Evolutionary conservation across 73 alveolate genomes (phyloP), one percentile per base, ranked within the genome.

Genomic region (Paramecium primaurelia): DNA sequence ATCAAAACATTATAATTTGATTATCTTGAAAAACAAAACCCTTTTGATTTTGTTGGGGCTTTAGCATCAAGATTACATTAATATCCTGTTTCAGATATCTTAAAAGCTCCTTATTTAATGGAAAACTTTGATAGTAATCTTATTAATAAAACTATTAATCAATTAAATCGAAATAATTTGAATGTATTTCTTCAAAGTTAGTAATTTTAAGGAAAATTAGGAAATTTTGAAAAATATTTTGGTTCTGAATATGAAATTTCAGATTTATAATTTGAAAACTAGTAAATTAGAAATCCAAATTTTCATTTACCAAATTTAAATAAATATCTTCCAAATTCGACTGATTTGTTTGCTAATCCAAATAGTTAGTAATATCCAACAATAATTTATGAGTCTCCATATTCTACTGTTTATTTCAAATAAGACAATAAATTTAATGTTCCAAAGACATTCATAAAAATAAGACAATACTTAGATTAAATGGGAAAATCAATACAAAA

Each of bases 371-470:
- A 30, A 58, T 93, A 92, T 83, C 99, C 99, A 6, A 86, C 42
- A 42, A 58, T 92, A 69, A 80, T 97, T 14, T 54, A 86, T 45
- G 71, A 92, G 44, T 86, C 93, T 85, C 86, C 86, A 25, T 92
- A 92, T 51, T 92, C 95, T 54, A 96, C 86, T 60, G 93, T 96
- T 1, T 97, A 97, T 97, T 95, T 92, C 77, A 60, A 92, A 71
- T 95, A 96, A 89, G 99, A 96, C 92, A 92, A 90, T 45, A 93
- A 86, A 36, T 97, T 94, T 90, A 95, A 96, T 84, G 80, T 92
- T 58, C 99, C 99, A 8, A 97, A 95, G 92, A 97, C 97, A 3
- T 86, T 44, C 36, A 88, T 94, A 16, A 90, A 93, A 47, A 47
- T 93, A 64, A 92, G 88, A 77, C 12, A 64, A 64, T 25, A 64